Percentiles rank a stretch among this genome's conserved stretches.
Evolutionary conservation across 2,329 filamentous ascomycete genomes (phyloP).

Genomic region (Penicillium sp.): DNA sequence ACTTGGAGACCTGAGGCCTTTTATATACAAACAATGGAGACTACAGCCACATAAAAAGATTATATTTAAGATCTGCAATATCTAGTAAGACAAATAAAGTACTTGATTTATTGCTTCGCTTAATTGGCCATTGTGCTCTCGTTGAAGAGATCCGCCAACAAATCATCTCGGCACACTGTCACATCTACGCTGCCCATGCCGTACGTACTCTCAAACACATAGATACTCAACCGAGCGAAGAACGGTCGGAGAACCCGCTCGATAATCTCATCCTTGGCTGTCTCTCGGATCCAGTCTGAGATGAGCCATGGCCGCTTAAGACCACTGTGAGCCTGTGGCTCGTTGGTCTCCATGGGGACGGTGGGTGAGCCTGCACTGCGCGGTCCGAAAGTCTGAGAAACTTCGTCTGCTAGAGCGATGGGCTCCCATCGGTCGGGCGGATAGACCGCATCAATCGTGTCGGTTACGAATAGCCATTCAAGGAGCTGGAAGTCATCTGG

Average conservation of each 20-base stretch:
- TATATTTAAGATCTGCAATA: slow-evolving; percentile 2
- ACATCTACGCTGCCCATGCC: slow-evolving; percentile 70
- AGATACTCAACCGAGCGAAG: slow-evolving; percentile 87
- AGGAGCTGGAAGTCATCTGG: slow-evolving; percentile 98
- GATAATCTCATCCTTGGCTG: slow-evolving; percentile 62
- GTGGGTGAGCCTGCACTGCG: slow-evolving; percentile 30
- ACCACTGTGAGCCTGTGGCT: slow-evolving; percentile 25
- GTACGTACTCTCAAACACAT: slow-evolving; percentile 89
- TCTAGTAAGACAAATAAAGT: slow-evolving; percentile 7
- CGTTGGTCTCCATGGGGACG: slow-evolving; percentile 27
- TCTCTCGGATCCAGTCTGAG: slow-evolving; percentile 51
- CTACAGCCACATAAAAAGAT: not conserved
- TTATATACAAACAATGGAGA: not conserved
- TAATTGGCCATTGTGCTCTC: slow-evolving; percentile 59
- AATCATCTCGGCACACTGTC: slow-evolving; percentile 59
- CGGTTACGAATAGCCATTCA: slow-evolving; percentile 95
- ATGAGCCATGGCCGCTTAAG: slow-evolving; percentile 44
- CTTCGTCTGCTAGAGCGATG: slow-evolving; percentile 76
- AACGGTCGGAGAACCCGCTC: slow-evolving; percentile 80
- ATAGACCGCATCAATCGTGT: slow-evolving; percentile 95
- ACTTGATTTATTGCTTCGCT: slow-evolving; percentile 11
- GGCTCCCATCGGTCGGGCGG: slow-evolving; percentile 67
- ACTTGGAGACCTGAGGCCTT: slow-evolving; percentile 1
- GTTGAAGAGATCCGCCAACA: slow-evolving; percentile 76
- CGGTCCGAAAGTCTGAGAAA: slow-evolving; percentile 70